Conservation (phyloP, 202 grass and related monocot genomes). For the Schoenoplectus triqueter region DNA sequence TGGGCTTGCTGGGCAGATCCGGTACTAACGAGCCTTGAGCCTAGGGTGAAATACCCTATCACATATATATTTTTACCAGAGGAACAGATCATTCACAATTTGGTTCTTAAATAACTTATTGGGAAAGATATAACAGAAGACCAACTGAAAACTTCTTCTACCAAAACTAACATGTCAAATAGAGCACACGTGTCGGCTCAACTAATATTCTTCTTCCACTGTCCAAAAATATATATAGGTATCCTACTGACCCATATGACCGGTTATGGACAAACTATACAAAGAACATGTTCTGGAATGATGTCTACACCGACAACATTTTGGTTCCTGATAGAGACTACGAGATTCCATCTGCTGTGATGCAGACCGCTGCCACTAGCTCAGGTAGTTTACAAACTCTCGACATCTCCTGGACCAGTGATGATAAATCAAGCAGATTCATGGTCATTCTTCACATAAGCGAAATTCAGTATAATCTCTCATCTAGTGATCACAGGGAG, state of each 20-base stretch:
- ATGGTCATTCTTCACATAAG: neutral
- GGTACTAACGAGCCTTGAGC: too few species aligned
- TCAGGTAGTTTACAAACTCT: neutral
- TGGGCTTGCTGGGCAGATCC: too few species aligned
- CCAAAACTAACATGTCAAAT: too few species aligned
- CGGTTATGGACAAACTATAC: slow-evolving; percentile 10
- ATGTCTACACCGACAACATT: neutral
- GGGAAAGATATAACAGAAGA: too few species aligned
- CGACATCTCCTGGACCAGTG: neutral
- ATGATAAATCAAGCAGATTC: neutral
- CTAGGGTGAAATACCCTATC: too few species aligned
- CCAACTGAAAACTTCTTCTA: too few species aligned
- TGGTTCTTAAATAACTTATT: too few species aligned
- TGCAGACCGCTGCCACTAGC: neutral
- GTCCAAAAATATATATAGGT: slow-evolving; percentile 36
- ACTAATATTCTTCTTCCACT: too few species aligned
- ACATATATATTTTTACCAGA: too few species aligned
- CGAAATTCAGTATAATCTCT: neutral
- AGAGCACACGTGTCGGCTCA: too few species aligned
- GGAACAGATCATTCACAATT: too few species aligned
- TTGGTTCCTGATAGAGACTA: neutral
- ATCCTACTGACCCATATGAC: slow-evolving; percentile 36
- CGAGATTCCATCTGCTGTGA: neutral
- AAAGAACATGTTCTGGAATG: neutral
- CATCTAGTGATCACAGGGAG: slow-evolving; percentile 11